phyloP scores from a whole-genome alignment of 2,329 filamentous ascomycete genomes.

The Penicillium sp. region DNA sequence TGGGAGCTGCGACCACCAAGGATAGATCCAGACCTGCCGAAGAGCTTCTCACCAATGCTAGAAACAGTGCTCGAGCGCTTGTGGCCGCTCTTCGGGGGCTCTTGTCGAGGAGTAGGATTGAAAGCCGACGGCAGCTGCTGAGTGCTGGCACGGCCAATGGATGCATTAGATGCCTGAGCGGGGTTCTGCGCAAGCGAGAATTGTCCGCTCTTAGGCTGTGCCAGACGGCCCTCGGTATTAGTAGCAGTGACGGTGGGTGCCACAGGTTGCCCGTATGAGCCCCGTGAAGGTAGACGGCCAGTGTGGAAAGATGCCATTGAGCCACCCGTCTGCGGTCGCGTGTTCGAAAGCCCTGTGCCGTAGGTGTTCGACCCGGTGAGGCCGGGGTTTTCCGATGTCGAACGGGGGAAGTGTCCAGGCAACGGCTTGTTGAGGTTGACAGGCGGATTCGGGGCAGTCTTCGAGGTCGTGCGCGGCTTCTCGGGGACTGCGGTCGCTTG shows the following conservation, averaged over 20 bases:
- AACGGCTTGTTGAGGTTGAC: conserved; percentile 39
- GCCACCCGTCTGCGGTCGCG: conserved; percentile 75
- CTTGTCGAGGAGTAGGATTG: conserved; percentile 53
- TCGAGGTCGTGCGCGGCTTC: conserved; percentile 3
- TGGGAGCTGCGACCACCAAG: conserved; percentile 60
- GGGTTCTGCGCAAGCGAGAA: conserved; percentile 64
- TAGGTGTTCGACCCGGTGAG: conserved; percentile 44
- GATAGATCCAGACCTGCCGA: conserved; percentile 78
- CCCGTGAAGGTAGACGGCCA: conserved; percentile 66
- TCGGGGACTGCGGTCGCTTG: conserved; percentile 6
- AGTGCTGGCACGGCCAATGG: conserved; percentile 60
- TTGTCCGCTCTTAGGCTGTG: conserved; percentile 70
- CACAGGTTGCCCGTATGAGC: conserved; percentile 83
- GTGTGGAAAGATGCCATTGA: conserved; percentile 67
- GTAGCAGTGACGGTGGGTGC: conserved; percentile 84
- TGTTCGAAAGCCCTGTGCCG: conserved; percentile 43
- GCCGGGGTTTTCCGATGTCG: conserved; percentile 58
- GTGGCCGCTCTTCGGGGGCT: conserved; percentile 51
- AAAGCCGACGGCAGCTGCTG: conserved; percentile 59
- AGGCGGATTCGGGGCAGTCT: conserved; percentile 9
- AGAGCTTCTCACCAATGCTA: conserved; percentile 77
- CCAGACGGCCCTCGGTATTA: conserved; percentile 84
- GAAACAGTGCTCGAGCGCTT: conserved; percentile 73
- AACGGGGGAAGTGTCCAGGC: conserved; percentile 52
- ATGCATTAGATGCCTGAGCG: conserved; percentile 50